Evolutionary conservation across 2,329 filamentous ascomycete genomes (phyloP), one percentile per base, ranked within the genome.

Genomic region (Dothideomycetidae sp.): DNA sequence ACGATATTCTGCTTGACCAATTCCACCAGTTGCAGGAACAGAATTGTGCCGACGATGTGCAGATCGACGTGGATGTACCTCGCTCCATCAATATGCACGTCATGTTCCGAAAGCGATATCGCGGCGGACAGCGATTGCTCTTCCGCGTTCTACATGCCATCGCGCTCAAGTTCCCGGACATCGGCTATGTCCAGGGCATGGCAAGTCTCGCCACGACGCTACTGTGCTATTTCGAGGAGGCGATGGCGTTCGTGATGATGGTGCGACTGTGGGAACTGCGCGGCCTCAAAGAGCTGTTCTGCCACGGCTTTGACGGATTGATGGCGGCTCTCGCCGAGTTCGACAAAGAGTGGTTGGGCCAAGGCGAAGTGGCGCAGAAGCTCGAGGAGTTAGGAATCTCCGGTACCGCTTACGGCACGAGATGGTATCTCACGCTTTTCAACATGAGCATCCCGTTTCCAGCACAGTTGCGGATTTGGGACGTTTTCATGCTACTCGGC

Each of bases 171-270:
- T 88, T 88, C 46, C 82, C 84, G 0, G 78, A 81, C 15, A 90
- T 82, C 4, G 90, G 90, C 17, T 98, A 98, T 56, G 90, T 96
- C 1, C 90, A 98, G 59, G 90, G 90, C 37, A 98, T 98, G 90
- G 90, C 88, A 11, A 82, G 85, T 14, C 66, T 96, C 28, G 86
- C 83, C 2, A 88, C 88, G 1, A 96, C 90, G 0, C 65, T 98
- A 13, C 72, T 98, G 5, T 93, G 88, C 54, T 98, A 98, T 56
- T 98, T 86, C 57, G 88, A 96, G 46, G 90, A 98, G 58, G 90
- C 94, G 57, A 76, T 76, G 49, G 78, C 83, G 4, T 98, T 98
- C 51, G 75, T 96, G 33, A 96, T 98, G 90, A 64, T 96, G 37
- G 86, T 92, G n/a, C 75, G 90, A 15, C 68, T 98, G 52, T 98